Conservation (phyloP, 2,329 filamentous ascomycete species). For the Fusarium praegraminearum region DNA sequence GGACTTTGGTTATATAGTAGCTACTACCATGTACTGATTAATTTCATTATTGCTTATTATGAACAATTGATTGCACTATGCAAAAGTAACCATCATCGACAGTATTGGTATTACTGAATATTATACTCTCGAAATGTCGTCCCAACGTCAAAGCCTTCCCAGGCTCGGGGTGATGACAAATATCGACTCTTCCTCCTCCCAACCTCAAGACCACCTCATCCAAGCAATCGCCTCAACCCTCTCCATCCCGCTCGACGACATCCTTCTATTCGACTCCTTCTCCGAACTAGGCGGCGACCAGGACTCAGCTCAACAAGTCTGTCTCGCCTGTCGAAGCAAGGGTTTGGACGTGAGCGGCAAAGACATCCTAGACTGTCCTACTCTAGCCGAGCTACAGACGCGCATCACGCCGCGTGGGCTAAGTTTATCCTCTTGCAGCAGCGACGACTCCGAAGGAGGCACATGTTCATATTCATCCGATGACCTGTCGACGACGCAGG, state of each 20-base stretch:
- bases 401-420: slow-evolving; percentile 45
- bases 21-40: neutral
- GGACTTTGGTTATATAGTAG: neutral
- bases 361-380: slow-evolving; percentile 59
- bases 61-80: neutral
- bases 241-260: slow-evolving; percentile 47
- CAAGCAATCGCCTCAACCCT: slow-evolving; percentile 55
- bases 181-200: slow-evolving; percentile 41
- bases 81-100: neutral
- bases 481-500: neutral
- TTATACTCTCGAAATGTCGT: neutral
- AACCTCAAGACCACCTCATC: slow-evolving; percentile 48
- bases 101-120: neutral
- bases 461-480: slow-evolving; percentile 14
- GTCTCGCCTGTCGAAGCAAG: slow-evolving; percentile 32
- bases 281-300: slow-evolving; percentile 58
- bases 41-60: neutral
- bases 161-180: slow-evolving; percentile 39
- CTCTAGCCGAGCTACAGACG: slow-evolving; percentile 60
- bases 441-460: slow-evolving; percentile 28
- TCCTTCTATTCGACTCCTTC: slow-evolving; percentile 59
- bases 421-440: neutral
- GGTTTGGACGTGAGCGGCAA: slow-evolving; percentile 53
- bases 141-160: slow-evolving; percentile 33
- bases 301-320: slow-evolving; percentile 47